A percentile compares a stretch with the other conserved stretches of the same genome.
Conservation (phyloP, 139 green algal genomes). For the Coccomyxa sp. region DNA sequence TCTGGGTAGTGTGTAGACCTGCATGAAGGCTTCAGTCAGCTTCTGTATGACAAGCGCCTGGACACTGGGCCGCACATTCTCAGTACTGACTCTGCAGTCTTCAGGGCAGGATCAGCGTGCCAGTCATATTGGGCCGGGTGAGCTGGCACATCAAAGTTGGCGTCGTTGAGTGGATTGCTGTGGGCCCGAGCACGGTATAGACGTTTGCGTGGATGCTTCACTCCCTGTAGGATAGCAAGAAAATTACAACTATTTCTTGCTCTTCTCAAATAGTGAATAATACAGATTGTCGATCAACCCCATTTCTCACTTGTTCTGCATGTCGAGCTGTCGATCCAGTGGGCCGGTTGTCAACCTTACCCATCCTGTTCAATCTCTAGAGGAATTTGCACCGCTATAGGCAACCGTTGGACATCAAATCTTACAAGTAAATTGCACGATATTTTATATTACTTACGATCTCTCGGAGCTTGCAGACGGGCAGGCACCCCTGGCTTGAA, state of each 20-base stretch:
- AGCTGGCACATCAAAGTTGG: slow-evolving; percentile 62
- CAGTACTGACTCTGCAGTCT: background rate
- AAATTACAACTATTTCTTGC: background rate
- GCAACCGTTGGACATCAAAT: no score
- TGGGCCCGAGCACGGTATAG: slow-evolving; percentile 90
- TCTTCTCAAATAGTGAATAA: background rate
- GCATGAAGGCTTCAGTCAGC: background rate
- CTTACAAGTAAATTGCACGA: no score
- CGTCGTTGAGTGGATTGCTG: slow-evolving; percentile 93
- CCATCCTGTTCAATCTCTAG: background rate
- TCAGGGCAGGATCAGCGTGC: slow-evolving; percentile 21
- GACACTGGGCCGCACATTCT: background rate
- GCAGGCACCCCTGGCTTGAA: no score
- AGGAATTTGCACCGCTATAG: no score
- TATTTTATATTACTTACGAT: no score
- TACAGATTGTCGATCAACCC: background rate
- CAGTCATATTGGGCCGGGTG: slow-evolving; percentile 62
- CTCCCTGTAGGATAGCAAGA: background rate
- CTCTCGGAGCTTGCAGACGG: no score
- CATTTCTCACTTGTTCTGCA: background rate
- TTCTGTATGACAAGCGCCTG: background rate
- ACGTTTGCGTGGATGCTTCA: slow-evolving; percentile 62
- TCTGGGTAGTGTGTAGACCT: slow-evolving; percentile 1
- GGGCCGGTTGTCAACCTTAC: background rate
- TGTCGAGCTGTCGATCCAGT: background rate